phyloP scores from a whole-genome alignment of 2,329 filamentous ascomycete species.

The Scytalidium sp. region DNA sequence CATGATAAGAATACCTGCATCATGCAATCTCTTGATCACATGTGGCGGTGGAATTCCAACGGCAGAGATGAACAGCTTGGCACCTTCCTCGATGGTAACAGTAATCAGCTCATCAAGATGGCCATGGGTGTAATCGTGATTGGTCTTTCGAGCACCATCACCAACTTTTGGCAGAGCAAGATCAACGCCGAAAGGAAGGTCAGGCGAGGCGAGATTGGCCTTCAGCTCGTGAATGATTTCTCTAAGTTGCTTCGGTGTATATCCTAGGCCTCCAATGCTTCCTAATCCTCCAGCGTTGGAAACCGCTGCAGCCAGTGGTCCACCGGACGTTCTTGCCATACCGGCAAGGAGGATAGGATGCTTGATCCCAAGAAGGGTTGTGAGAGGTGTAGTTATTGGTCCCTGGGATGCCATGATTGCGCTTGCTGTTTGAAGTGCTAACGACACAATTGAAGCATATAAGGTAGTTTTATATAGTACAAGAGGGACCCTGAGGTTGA shows the following conservation, averaged over 20 bases:
- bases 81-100: constrained; percentile 81
- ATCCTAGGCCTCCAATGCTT: constrained; percentile 70
- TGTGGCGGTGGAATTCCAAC: constrained; percentile 78
- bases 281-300: constrained; percentile 75
- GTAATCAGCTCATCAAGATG: constrained; percentile 85
- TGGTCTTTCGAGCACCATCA: constrained; percentile 79
- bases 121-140: constrained; percentile 92
- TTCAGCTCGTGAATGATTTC: constrained; percentile 86
- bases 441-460: no score
- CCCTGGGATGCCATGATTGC: constrained; percentile 7
- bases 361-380: constrained; percentile 73
- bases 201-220: constrained; percentile 60
- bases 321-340: constrained; percentile 85
- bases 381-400: constrained; percentile 71
- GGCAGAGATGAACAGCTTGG: constrained; percentile 80
- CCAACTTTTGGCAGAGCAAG: constrained; percentile 89
- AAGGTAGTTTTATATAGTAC: no score
- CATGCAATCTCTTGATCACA: constrained; percentile 75
- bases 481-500: no score
- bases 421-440: no score
- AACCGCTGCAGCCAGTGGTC: constrained; percentile 76
- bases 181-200: constrained; percentile 85
- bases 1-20: constrained; percentile 81
- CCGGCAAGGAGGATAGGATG: constrained; percentile 91
- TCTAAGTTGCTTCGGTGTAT: constrained; percentile 71